phyloP scores from a whole-genome alignment of 2,329 filamentous ascomycete genomes.

The Graphiopsis chlorocephala region DNA sequence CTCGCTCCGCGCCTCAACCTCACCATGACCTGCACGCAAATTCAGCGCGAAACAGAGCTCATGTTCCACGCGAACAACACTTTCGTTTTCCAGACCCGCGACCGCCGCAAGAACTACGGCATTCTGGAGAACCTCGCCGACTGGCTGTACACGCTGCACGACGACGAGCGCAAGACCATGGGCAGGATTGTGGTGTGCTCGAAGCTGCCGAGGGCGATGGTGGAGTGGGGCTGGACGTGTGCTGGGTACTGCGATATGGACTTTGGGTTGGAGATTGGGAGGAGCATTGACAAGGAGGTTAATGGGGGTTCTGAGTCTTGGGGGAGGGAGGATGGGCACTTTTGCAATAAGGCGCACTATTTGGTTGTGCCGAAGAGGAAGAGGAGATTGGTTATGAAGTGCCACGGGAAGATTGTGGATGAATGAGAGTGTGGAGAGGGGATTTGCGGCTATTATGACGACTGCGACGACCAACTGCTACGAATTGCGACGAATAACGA shows the following conservation, averaged over 20 bases:
- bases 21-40: slow-evolving; percentile 27
- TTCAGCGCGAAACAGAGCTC: slow-evolving; percentile 24
- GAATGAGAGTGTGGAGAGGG: neutral
- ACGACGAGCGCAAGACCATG: neutral
- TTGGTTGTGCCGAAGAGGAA: neutral
- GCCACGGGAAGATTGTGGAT: neutral
- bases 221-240: neutral
- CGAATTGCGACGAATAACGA: neutral
- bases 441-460: neutral
- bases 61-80: slow-evolving; percentile 4
- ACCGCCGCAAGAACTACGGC: neutral
- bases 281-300: neutral
- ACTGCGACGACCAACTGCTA: neutral
- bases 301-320: neutral
- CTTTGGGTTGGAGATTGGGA: neutral
- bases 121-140: neutral
- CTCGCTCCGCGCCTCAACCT: slow-evolving; percentile 18
- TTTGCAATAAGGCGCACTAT: neutral
- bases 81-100: neutral
- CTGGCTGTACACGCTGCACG: neutral
- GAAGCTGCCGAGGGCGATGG: neutral
- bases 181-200: neutral
- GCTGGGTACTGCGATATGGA: neutral
- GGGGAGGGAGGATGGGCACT: neutral
- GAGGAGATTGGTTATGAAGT: neutral